Conservation (phyloP, 1,284 basidiomycete species). For the Meira nashicola region DNA sequence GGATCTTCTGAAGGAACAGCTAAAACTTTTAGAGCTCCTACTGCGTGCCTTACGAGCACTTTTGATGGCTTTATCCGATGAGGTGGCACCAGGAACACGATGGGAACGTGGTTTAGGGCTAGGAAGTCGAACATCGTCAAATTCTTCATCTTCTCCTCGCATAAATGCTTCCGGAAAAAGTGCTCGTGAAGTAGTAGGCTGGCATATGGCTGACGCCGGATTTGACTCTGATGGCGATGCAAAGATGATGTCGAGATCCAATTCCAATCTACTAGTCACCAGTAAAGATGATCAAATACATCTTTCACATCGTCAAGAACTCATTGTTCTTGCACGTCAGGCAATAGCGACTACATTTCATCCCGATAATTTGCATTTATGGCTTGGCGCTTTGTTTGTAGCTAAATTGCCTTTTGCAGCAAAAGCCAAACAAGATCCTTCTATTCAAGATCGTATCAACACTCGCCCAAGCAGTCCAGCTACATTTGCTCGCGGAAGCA, state of each 20-base stretch:
- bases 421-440: background rate
- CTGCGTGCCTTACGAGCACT: conserved; percentile 38
- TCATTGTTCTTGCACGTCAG: conserved; percentile 11
- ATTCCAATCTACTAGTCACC: background rate
- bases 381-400: conserved; percentile 35
- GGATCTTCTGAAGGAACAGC: background rate
- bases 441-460: background rate
- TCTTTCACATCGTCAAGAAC: conserved; percentile 8
- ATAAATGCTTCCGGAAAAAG: conserved; percentile 7
- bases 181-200: conserved; percentile 4
- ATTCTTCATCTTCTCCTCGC: conserved; percentile 5
- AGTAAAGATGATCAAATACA: conserved; percentile 7
- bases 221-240: conserved; percentile 10
- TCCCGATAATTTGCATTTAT: conserved; percentile 18
- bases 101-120: conserved; percentile 42
- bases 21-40: conserved; percentile 23
- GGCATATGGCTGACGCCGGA: conserved; percentile 12
- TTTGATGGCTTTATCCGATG: conserved; percentile 35
- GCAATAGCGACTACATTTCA: conserved; percentile 18
- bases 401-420: conserved; percentile 1
- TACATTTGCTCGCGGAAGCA: background rate
- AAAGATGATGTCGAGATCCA: conserved; percentile 9
- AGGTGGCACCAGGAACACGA: conserved; percentile 36
- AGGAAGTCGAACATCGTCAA: conserved; percentile 14
- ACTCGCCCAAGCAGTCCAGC: conserved; percentile 1